Base-by-base conservation (phyloP, 2,329 filamentous ascomycete genomes). In the Scopulariopsis brevicaulis region DNA sequence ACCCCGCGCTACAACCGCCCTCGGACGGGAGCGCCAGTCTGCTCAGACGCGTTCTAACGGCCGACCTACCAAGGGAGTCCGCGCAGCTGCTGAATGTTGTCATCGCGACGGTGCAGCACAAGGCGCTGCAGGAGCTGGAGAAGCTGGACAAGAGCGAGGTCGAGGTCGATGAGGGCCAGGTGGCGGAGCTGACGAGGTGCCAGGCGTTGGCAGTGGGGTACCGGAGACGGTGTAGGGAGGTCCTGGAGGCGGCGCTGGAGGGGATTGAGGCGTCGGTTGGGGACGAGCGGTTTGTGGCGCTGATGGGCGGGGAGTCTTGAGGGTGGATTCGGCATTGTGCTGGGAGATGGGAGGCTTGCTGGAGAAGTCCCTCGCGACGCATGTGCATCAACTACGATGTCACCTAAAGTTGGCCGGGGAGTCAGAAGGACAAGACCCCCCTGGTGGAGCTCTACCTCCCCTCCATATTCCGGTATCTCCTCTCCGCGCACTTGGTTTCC, bases 131-230 rank as follows among this genome's bases (percentile, higher is more conserved):
- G 55, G 70, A 72, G 59, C 64, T 82, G 20, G 73, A 77, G 61
- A 63, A 70, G 54, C 65, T 84, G 15, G 70, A 74, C 32, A 74
- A 76, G 61, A 73, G 75, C 3, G 78, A 80, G 34, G 66, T 74
- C 4, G 72, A 75, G 58, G 66, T 71, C 7, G 70, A 71, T 3
- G 74, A 74, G 1, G 71, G 69, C 2, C 72, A 71, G 0, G 70
- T 70, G 15, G 66, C 62, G 40, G 55, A 66, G 15, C 61, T 72
- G 51, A 79, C 74, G 50, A 62, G 60, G 11, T 78, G 78, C 56
- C 79, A 82, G 67, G 63, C 65, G 52, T 64, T 83, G 50, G 80
- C 77, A 15, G 53, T 75, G 20, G 67, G 71, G n/a, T 83, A 83
- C 62, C 69, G 80, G 25, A 64, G 65, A 32, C 72, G 78, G 61